Evolutionary conservation across 805 yeast genomes (phyloP), one percentile per base, ranked within the genome.

Genomic region (Yamadazyma philogaea): DNA sequence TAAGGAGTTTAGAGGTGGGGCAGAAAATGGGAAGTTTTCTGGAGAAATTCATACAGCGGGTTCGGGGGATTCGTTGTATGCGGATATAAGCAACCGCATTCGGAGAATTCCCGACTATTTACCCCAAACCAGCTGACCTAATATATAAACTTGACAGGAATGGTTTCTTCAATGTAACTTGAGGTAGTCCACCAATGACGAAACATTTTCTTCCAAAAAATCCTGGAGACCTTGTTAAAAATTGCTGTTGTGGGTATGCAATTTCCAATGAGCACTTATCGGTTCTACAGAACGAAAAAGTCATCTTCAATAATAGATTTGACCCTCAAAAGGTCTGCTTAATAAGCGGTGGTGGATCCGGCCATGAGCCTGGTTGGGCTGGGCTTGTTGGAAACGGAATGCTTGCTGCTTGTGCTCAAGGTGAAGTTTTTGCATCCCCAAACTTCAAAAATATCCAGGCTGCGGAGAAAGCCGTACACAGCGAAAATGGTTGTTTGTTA

Each of bases 301-400:
- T 70, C 20, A 40, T 70, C 6, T 70, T 52, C 57, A 58, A 68
- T 50, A 60, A 60, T 43, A 43, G 55, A 22, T 53, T 51, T 37
- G 59, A 59, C 39, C 30, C 43, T 1, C 28, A 40, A 1, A 56
- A 55, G 22, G 68, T 66, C 10, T 48, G 68, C 0, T 46, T 68
- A 20, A 65, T 68, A 30, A 54, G 63, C 43, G 73, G 73, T 11
- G 73, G 73, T 16, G 74, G 74, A 4, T 66, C 72, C 7, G 73
- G 73, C 14, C 73, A 68, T 45, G 73, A 68, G 44, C 73, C 73
- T 6, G 71, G 71, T 1, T 64, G 64, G 62, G 56, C 61, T 41
- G 73, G 73, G 0, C 56, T 66, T 36, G 72, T 68, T 12, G 64
- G 68, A 12, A 46, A 56, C 22, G 71, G 68, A 1, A 64, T 66